phyloP scores from a whole-genome alignment of 495 filamentous ascomycete genomes.

The Lineolata rhizophorae region DNA sequence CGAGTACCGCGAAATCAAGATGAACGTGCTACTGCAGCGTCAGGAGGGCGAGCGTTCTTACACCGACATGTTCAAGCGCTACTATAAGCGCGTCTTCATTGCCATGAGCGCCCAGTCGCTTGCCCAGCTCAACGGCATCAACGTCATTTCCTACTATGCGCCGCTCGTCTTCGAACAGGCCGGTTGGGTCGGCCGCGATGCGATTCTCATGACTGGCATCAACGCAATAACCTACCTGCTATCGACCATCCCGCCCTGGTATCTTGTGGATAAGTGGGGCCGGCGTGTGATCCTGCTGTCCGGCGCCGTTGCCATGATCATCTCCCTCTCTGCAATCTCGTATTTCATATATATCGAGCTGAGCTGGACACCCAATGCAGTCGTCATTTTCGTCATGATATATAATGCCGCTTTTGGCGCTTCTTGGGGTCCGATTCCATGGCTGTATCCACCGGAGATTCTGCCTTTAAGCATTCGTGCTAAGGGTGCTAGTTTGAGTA shows the following conservation, averaged over 20 bases:
- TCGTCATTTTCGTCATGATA: conserved; percentile 89
- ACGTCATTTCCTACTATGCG: conserved; percentile 98
- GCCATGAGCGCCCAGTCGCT: conserved; percentile 96
- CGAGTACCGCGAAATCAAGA: conserved; percentile 96
- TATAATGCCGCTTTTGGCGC: conserved; percentile 97
- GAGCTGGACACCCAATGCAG: conserved; percentile 49
- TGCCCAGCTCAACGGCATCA: conserved; percentile 94
- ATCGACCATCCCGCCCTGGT: conserved; percentile 91
- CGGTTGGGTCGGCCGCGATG: conserved; percentile 73
- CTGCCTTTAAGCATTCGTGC: conserved; percentile 89
- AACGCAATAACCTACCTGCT: conserved; percentile 81
- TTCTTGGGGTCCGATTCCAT: conserved; percentile 97
- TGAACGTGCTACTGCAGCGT: conserved; percentile 79
- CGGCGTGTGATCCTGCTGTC: conserved; percentile 76
- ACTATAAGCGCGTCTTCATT: conserved; percentile 82
- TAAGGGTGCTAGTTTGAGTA: conserved; percentile 92
- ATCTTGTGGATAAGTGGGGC: conserved; percentile 84
- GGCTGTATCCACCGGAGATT: conserved; percentile 96
- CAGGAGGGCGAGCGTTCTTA: conserved; percentile 90
- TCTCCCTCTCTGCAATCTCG: conserved; percentile 78
- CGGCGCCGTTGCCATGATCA: conserved; percentile 74
- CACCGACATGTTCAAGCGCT: conserved; percentile 83
- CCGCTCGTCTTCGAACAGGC: conserved; percentile 92
- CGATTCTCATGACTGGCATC: conserved; percentile 93
- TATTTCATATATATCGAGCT: conserved; percentile 90